phyloP scores from a whole-genome alignment of 768 basidiomycete genomes.

The Pisolithus sp. region DNA sequence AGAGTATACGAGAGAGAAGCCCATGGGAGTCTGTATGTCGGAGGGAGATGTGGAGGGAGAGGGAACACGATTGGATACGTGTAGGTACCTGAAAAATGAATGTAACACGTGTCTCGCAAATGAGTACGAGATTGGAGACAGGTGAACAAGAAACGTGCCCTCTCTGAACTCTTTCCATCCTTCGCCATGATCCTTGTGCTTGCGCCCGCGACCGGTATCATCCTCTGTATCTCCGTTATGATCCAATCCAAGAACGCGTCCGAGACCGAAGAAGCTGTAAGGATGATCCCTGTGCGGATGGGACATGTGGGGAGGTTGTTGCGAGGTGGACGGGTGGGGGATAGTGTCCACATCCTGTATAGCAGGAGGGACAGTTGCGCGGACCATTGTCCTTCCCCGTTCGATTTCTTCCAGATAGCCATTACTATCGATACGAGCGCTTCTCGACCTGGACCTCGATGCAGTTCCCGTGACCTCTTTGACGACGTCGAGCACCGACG shows the following conservation, averaged over 20 bases:
- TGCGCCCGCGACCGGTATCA: slow-evolving; percentile 11
- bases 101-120: slow-evolving; percentile 2
- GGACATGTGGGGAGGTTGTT: not conserved
- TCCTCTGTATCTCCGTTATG: slow-evolving; percentile 8
- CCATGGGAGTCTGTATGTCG: slow-evolving; percentile 66
- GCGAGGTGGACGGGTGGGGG: not conserved
- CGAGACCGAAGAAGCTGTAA: slow-evolving; percentile 25
- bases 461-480: slow-evolving; percentile 10
- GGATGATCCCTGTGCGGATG: slow-evolving; percentile 8
- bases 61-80: slow-evolving; percentile 93
- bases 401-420: slow-evolving; percentile 31
- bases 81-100: slow-evolving; percentile 61
- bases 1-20: slow-evolving; percentile 77
- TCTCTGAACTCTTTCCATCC: slow-evolving; percentile 88
- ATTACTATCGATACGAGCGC: slow-evolving; percentile 10
- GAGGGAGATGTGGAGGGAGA: slow-evolving; percentile 75
- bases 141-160: slow-evolving; percentile 41
- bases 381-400: slow-evolving; percentile 17
- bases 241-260: slow-evolving; percentile 10
- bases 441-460: slow-evolving; percentile 12
- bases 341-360: not conserved
- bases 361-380: not conserved
- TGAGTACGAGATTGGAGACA: not conserved
- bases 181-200: slow-evolving; percentile 37
- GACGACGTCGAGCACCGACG: slow-evolving; percentile 14